Percentiles rank a stretch among this genome's conserved stretches.
These are phyloP conservation scores for Monosporozyma siamensis DNA, from an alignment of 805 yeast genomes.

Conservation along the genomic window DNA sequence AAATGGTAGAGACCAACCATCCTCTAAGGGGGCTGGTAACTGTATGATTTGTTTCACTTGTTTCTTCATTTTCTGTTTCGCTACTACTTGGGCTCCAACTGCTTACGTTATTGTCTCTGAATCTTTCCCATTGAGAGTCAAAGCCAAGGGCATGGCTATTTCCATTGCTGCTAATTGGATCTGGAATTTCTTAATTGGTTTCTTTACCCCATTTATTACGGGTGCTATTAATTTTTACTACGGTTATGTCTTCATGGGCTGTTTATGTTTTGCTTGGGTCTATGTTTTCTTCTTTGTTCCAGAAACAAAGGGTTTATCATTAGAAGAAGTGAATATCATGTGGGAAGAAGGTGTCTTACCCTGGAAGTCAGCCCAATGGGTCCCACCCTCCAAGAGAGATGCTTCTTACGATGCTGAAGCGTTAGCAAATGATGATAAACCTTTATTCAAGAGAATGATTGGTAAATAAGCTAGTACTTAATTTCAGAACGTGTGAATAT, in stretches of 20 bases:
- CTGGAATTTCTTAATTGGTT: conserved; percentile 56
- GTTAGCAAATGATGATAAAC: conserved; percentile 12
- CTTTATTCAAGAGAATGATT: conserved; percentile 12
- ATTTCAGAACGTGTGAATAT: too few relatives aligned
- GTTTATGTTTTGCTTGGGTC: conserved; percentile 43
- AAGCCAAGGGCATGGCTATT: conserved; percentile 47
- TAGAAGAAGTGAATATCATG: conserved; percentile 70
- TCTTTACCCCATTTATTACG: conserved; percentile 62
- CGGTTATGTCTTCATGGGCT: conserved; percentile 52
- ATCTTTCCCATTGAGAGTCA: conserved; percentile 63
- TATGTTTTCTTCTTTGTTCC: conserved; percentile 63
- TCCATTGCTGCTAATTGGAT: conserved; percentile 51
- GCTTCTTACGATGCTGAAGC: conserved; percentile 15
- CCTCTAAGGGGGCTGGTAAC: conserved; percentile 50
- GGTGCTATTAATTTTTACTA: conserved; percentile 52
- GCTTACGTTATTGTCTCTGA: conserved; percentile 58
- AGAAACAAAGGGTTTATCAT: conserved; percentile 69
- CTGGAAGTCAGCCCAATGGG: conserved; percentile 39
- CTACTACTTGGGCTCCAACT: conserved; percentile 68
- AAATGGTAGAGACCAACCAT: conserved; percentile 30
- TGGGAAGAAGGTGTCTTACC: conserved; percentile 33
- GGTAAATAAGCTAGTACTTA: too few relatives aligned
- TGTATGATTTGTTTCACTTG: conserved; percentile 65
- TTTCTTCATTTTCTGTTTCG: conserved; percentile 61
- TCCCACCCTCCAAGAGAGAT: conserved; percentile 39